A percentile compares a stretch with the other conserved stretches of the same genome.
Conservation (phyloP, 495 filamentous ascomycete species). For the Usnea hakonensis region DNA sequence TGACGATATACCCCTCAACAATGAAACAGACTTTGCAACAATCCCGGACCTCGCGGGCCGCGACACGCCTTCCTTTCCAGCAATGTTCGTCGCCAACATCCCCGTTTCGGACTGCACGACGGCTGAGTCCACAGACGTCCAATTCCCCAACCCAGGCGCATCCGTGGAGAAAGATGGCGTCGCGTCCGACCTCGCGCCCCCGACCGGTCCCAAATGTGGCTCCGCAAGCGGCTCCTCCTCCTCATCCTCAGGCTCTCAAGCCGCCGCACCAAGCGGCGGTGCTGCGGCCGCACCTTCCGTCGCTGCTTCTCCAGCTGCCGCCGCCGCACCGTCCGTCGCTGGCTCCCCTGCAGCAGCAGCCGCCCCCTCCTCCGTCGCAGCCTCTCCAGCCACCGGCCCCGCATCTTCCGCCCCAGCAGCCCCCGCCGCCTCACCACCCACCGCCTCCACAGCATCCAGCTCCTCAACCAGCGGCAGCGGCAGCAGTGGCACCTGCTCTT, state of each 20-base stretch:
- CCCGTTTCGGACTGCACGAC: constrained; percentile 29
- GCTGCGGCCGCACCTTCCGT: background rate
- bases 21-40: background rate
- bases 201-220: background rate
- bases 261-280: background rate
- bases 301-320: background rate
- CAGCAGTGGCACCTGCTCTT: background rate
- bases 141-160: constrained; percentile 21
- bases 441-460: background rate
- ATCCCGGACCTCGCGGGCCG: constrained; percentile 15
- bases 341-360: background rate
- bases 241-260: background rate
- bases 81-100: constrained; percentile 55
- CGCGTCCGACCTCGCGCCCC: background rate
- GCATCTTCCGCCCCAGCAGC: no score
- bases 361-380: background rate
- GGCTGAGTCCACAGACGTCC: constrained; percentile 23
- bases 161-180: constrained; percentile 11
- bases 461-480: no score
- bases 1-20: constrained; percentile 5
- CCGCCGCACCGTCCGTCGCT: background rate
- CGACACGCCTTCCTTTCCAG: constrained; percentile 30
- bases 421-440: background rate
- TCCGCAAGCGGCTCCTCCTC: background rate
- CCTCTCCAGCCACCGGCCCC: no score